Base-by-base conservation (phyloP, 2,329 filamentous ascomycete genomes). In the Penicillium sclerotigenum region DNA sequence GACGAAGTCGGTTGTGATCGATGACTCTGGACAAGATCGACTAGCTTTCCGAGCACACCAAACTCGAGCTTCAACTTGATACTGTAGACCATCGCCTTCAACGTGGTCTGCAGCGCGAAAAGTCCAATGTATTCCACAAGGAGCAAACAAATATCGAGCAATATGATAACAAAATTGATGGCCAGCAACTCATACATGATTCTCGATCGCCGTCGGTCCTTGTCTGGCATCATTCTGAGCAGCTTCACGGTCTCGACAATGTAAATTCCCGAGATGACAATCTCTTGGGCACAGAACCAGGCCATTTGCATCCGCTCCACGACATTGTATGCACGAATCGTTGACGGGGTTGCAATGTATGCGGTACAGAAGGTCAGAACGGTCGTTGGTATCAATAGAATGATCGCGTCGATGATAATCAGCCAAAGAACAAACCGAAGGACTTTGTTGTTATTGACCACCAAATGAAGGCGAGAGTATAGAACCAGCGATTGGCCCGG, bases 401-500 rank as follows among this genome's bases (percentile, higher is more conserved):
- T 59, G 40, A 84, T 49, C 5, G 75, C 77, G 61, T 85, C 77
- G 64, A 80, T 64, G 45, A 85, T 77, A 58, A 87, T 86, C 77
- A 87, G 82, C 58, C 69, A 77, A 0, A 85, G 74, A 0, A 83
- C 77, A 38, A 75, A 73, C 20, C 76, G 77, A 3, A 86, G 70
- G 2, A 81, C 65, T 0, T 65, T 69, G 5, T 71, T 72, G 42
- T 79, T 81, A 42, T 78, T 78, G 0, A 83, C 73, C n/a, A 87
- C 76, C 9, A 87, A 73, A 63, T 86, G 83, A 1, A 87, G 77
- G 8, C 84, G 79, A 0, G 83, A 86, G 73, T 83, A 87, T 1
- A 87, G 74, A 0, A 87, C 84, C n/a, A 86, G 62, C 0, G 81
- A 81, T 65, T 85, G 82, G 2, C 83, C 83, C 3, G 83, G 83